phyloP scores from a whole-genome alignment of 768 basidiomycete genomes.

The Suillus subluteus region DNA sequence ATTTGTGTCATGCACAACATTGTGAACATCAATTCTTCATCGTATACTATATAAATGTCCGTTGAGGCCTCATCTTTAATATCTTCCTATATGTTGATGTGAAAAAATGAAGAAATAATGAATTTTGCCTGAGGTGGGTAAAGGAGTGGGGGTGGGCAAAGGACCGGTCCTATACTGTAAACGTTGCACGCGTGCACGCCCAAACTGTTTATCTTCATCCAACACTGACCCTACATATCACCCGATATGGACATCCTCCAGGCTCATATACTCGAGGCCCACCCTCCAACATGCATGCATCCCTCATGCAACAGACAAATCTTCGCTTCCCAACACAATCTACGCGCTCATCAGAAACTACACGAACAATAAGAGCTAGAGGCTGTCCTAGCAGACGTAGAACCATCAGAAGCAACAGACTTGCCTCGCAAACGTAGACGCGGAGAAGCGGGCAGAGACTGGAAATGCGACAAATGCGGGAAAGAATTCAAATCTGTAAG shows the following conservation, averaged over 20 bases:
- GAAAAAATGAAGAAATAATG: too few relatives aligned
- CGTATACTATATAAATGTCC: too few relatives aligned
- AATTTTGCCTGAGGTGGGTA: too few relatives aligned
- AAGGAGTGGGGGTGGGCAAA: too few relatives aligned
- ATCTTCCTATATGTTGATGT: too few relatives aligned
- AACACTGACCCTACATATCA: slow-evolving; percentile 54
- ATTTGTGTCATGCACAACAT: too few relatives aligned
- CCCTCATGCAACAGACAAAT: slow-evolving; percentile 61
- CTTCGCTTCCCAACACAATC: slow-evolving; percentile 51
- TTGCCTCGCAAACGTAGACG: slow-evolving; percentile 52
- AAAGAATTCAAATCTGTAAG: slow-evolving; percentile 90
- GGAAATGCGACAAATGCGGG: slow-evolving; percentile 71
- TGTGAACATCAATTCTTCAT: too few relatives aligned
- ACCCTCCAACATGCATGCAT: slow-evolving; percentile 83
- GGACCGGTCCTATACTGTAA: too few relatives aligned
- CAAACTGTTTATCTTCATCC: slow-evolving; percentile 49
- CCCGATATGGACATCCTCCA: slow-evolving; percentile 89
- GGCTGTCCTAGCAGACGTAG: slow-evolving; percentile 43
- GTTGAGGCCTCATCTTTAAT: too few relatives aligned
- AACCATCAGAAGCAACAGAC: slow-evolving; percentile 26
- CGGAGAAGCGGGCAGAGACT: slow-evolving; percentile 79
- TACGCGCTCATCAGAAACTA: slow-evolving; percentile 68
- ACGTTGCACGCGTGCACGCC: slow-evolving; percentile 83
- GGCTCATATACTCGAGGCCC: slow-evolving; percentile 72
- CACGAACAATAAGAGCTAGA: slow-evolving; percentile 76